Percentiles rank a stretch among this genome's conserved stretches.
Conservation (phyloP, 176 grass and related monocot species). For the Urochloa ruziziensis region DNA sequence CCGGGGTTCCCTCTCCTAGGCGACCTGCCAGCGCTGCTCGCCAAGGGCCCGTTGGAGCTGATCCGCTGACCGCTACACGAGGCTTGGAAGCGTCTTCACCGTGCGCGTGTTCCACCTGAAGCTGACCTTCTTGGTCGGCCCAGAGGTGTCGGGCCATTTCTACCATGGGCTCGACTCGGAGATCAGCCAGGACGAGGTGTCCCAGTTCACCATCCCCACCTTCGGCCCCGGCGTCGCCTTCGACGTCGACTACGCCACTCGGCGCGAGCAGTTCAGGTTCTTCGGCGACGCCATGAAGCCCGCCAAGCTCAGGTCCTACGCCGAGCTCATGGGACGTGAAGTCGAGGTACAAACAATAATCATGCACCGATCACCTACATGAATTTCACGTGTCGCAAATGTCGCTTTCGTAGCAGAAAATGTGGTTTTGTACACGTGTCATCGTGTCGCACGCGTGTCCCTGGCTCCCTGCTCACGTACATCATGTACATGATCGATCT, state of each 20-base stretch:
- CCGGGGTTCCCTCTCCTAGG: conserved; percentile 34
- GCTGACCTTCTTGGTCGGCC: conserved; percentile 54
- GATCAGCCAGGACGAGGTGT: conserved; percentile 60
- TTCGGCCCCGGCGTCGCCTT: conserved; percentile 58
- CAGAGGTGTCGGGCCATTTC: conserved; percentile 57
- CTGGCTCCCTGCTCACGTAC: too few species aligned
- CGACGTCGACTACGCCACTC: conserved; percentile 40
- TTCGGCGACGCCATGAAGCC: conserved; percentile 55
- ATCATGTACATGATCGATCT: too few species aligned
- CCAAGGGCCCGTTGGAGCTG: conserved; percentile 38
- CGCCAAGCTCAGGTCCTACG: conserved; percentile 50
- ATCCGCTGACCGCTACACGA: conserved; percentile 39
- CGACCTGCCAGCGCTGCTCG: conserved; percentile 18
- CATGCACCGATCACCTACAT: not conserved
- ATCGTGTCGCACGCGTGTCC: too few species aligned
- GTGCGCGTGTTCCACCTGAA: conserved; percentile 24
- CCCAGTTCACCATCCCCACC: conserved; percentile 57
- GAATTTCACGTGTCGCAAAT: not conserved
- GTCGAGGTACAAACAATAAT: conserved; percentile 32
- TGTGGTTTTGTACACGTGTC: too few species aligned
- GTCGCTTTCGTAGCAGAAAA: too few species aligned
- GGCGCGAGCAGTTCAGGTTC: conserved; percentile 62
- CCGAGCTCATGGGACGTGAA: conserved; percentile 41
- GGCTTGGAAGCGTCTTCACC: conserved; percentile 54
- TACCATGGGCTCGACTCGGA: conserved; percentile 46